Base-by-base conservation (phyloP, 129 eudicot genomes). In the Artemisia annua region DNA sequence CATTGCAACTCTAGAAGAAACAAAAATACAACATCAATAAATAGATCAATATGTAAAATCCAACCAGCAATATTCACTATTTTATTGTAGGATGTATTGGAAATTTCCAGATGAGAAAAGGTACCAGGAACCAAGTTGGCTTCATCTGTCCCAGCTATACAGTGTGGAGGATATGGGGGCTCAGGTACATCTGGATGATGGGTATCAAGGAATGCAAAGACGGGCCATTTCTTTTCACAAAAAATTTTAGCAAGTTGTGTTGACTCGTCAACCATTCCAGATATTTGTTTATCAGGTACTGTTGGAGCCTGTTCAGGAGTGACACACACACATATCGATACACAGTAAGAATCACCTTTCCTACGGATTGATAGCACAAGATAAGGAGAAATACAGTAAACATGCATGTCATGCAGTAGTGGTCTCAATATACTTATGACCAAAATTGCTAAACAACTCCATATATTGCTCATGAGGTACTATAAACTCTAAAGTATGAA, bases 131-230 rank as follows among this genome's bases (percentile, higher is more conserved):
- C 97, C 70, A 93, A 73, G 79, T 83, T 80, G 4, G 92, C 77
- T 79, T 93, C 97, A 50, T 82, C 88, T 48, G 98, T 82, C 59
- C 98, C 98, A n/a, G 69, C 70, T 24, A 93, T 78, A 79, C 98
- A 93, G 71, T 93, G 97, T 74, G 96, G 96, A 82, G 97, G 98
- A 75, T 89, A 90, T 0, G 98, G 98, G 61, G 86, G 96, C 74
- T 93, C 98, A 2, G 92, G 98, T 54, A 82, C 52, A 73, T 93
- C 95, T 0, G 98, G 92, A 43, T 87, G 90, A 82, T 93, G 98
- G 58, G 86, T 82, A 77, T 93, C 98, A 75, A 89, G 92, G 48
- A 93, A 79, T 55, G 90, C 98, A 70, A 80, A 89, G 7, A 93
- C 78, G 10, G 96, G 98, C 96, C 95, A 89, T 39, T 87, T 78